Evolutionary conservation across 306 rosid genomes (phyloP), one percentile per base, ranked within the genome.

Genomic region (Dalbergia cochinchinensis): DNA sequence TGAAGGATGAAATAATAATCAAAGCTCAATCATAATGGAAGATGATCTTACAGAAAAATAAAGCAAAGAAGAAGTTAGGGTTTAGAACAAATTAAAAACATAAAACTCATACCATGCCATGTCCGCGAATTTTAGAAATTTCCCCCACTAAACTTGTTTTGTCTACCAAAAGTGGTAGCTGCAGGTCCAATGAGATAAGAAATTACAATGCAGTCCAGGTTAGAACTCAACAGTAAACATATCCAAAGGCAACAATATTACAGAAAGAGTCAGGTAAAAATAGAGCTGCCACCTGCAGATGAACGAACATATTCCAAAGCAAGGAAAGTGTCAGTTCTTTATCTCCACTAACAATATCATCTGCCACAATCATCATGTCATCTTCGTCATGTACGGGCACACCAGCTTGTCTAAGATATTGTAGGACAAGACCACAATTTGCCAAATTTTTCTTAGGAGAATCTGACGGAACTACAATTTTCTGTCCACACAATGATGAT

Each of bases 261-360:
- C 22, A 68, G 26, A 12, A 71, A 62, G 79, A 33, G 3, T 26
- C 70, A 65, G 61, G 45, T 73, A 69, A 76, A 69, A 76, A 75
- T 68, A 50, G 59, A 73, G 31, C 45, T 39, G 26, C 42, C 74
- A 88, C 99, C 97, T 94, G 99, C 83, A 94, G 80, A 71, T 86
- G 92, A 54, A 92, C 94, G 78, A 94, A 92, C 84, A 91, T 85
- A 66, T 94, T 94, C 94, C 97, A 94, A 44, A 94, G 94, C 89
- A 94, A 88, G 58, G 95, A 88, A 60, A 92, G 77, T 76, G 87
- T 85, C 57, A 94, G 92, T 86, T 94, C 97, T 86, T 87, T 92
- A 71, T 94, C 99, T 62, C 97, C 91, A 70, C 83, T 75, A 60
- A 84, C 89, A 75, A 94, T 82, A 85, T 92, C 99, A 62, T 88